phyloP scores from a whole-genome alignment of 257 asterid species.

The Orobanche coerulescens region DNA sequence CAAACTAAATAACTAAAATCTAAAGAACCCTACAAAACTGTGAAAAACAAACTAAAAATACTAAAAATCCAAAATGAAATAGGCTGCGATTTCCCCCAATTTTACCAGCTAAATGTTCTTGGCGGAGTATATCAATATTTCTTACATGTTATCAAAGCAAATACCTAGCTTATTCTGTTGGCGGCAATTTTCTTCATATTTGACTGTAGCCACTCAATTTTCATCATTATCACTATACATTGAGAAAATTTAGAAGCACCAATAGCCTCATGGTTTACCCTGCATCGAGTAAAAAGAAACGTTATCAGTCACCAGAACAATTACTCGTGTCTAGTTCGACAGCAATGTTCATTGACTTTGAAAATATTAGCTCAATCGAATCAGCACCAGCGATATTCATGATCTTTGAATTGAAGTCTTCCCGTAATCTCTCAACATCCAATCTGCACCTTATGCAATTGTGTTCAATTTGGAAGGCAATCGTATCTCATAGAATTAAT shows the following conservation, averaged over 20 bases:
- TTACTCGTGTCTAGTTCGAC: background rate
- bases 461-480: background rate
- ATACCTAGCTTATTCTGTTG: background rate
- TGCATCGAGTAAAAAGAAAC: background rate
- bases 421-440: background rate
- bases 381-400: background rate
- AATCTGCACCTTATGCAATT: slow-evolving; percentile 1
- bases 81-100: too few species aligned
- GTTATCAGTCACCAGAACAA: background rate
- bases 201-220: background rate
- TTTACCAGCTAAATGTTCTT: too few species aligned
- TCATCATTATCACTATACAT: background rate
- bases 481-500: background rate
- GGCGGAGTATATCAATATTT: too few species aligned
- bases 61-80: too few species aligned
- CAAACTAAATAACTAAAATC: too few species aligned
- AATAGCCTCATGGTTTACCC: slow-evolving; percentile 1
- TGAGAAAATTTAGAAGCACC: background rate
- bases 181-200: background rate
- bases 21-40: too few species aligned
- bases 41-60: too few species aligned
- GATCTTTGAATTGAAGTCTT: background rate
- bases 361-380: background rate
- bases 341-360: background rate
- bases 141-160: too few species aligned